phyloP scores from a whole-genome alignment of 2,329 filamentous ascomycete species.

The Elsinoe fawcettii region DNA sequence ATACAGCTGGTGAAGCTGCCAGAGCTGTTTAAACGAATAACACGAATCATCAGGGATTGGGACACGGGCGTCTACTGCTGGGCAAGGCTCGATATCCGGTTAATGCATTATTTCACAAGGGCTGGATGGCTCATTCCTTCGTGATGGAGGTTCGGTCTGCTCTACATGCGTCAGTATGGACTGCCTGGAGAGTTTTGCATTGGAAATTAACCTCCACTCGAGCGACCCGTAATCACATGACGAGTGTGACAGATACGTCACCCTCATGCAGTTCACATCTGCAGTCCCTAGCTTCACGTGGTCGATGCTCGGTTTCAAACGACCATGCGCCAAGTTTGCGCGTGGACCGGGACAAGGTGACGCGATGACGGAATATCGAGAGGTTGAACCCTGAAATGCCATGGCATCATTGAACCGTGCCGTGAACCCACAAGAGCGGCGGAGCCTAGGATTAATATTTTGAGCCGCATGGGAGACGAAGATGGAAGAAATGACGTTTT shows the following conservation, averaged over 20 bases:
- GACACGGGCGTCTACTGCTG: not conserved
- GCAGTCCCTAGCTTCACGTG: not conserved
- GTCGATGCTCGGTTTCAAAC: not conserved
- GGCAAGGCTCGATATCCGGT: not conserved
- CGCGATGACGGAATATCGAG: conserved; percentile 2
- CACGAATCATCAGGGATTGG: not conserved
- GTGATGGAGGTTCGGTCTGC: too few species aligned
- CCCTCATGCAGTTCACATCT: conserved; percentile 4
- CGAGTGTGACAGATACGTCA: conserved; percentile 9
- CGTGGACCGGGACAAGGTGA: conserved; percentile 1
- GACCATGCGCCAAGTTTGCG: conserved; percentile 3
- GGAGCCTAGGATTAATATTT: not conserved
- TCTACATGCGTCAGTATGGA: too few species aligned
- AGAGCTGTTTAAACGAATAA: conserved; percentile 38
- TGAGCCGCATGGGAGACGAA: not conserved
- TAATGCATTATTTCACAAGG: conserved; percentile 6
- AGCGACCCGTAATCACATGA: not conserved
- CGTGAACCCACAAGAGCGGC: not conserved
- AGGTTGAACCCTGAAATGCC: conserved; percentile 9
- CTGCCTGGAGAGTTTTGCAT: too few species aligned
- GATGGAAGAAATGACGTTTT: not conserved
- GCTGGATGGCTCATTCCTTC: not conserved
- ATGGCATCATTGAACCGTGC: conserved; percentile 10
- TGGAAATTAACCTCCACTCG: not conserved
- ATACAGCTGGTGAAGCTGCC: conserved; percentile 52